Evolutionary conservation across 108 stramenopile species (phyloP).

Genomic region (Conticribra guillardii): DNA sequence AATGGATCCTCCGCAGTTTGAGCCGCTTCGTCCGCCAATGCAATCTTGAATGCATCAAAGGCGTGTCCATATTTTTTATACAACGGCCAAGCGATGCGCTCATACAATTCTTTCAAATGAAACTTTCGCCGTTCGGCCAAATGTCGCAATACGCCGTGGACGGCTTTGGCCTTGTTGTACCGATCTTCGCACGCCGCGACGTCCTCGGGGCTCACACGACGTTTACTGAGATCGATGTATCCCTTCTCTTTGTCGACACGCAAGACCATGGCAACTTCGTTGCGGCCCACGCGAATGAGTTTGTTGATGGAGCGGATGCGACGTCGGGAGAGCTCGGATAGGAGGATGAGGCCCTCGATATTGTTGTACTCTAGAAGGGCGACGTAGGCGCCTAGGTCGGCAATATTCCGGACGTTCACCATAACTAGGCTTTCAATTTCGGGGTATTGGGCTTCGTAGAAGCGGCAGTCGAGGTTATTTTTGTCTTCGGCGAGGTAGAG

Average conservation of each 20-base stretch:
- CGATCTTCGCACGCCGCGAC: slow-evolving; percentile 97
- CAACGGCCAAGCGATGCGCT: slow-evolving; percentile 97
- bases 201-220: slow-evolving; percentile 97
- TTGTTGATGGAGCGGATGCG: slow-evolving; percentile 99
- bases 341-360: slow-evolving; percentile 98
- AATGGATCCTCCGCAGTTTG: slow-evolving; percentile 73
- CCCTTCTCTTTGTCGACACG: slow-evolving; percentile 99
- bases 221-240: slow-evolving; percentile 99
- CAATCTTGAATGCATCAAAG: slow-evolving; percentile 97
- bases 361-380: slow-evolving; percentile 98
- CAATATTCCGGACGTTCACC: slow-evolving; percentile 97
- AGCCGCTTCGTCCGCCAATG: slow-evolving; percentile 78
- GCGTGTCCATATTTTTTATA: slow-evolving; percentile 97
- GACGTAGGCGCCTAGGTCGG: slow-evolving; percentile 99
- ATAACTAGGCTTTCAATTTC: slow-evolving; percentile 96
- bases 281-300: slow-evolving; percentile 96
- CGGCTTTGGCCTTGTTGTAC: slow-evolving; percentile 97
- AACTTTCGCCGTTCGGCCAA: slow-evolving; percentile 92
- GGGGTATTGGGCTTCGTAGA: slow-evolving; percentile 97
- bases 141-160: slow-evolving; percentile 96
- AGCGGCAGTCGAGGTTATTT: slow-evolving; percentile 94
- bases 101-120: slow-evolving; percentile 93
- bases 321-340: slow-evolving; percentile 94
- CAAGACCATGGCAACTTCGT: slow-evolving; percentile 99
- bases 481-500: slow-evolving; percentile 82